phyloP scores from a whole-genome alignment of 345 rosid genomes.

The Erysimum cheiranthoides region DNA sequence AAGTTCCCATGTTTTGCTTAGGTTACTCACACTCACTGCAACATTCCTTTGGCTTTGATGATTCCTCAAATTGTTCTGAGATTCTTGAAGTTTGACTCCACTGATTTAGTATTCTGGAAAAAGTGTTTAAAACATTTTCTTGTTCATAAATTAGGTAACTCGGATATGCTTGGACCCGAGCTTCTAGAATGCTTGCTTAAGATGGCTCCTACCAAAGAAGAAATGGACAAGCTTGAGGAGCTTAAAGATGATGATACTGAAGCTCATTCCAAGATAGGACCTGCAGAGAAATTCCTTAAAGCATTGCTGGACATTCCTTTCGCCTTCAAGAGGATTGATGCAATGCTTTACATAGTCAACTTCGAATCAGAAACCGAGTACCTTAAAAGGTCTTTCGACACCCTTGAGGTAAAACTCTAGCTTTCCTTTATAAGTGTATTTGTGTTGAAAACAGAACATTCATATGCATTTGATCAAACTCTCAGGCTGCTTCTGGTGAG shows the following conservation, averaged over 20 bases:
- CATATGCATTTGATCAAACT: background rate
- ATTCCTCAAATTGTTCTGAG: background rate
- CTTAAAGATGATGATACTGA: slow-evolving; percentile 59
- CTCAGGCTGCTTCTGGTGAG: slow-evolving; percentile 82
- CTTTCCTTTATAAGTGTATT: background rate
- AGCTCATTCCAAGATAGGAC: slow-evolving; percentile 79
- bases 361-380: slow-evolving; percentile 91
- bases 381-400: slow-evolving; percentile 76
- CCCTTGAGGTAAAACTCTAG: slow-evolving; percentile 61
- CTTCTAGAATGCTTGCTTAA: slow-evolving; percentile 87
- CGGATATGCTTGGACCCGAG: slow-evolving; percentile 87
- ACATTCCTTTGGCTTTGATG: background rate
- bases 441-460: slow-evolving; percentile 21
- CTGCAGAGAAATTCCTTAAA: slow-evolving; percentile 93
- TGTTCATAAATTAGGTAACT: slow-evolving; percentile 64
- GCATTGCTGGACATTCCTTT: slow-evolving; percentile 81
- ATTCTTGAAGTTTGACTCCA: background rate
- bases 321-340: slow-evolving; percentile 87
- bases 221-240: slow-evolving; percentile 77
- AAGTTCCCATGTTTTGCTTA: background rate
- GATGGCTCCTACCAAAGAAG: slow-evolving; percentile 97
- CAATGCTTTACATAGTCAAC: slow-evolving; percentile 86
- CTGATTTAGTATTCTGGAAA: background rate
- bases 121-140: background rate
- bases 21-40: background rate